Evolutionary conservation across 2,329 filamentous ascomycete species (phyloP), one percentile per base, ranked within the genome.

Genomic region (Cordyceps javanica): DNA sequence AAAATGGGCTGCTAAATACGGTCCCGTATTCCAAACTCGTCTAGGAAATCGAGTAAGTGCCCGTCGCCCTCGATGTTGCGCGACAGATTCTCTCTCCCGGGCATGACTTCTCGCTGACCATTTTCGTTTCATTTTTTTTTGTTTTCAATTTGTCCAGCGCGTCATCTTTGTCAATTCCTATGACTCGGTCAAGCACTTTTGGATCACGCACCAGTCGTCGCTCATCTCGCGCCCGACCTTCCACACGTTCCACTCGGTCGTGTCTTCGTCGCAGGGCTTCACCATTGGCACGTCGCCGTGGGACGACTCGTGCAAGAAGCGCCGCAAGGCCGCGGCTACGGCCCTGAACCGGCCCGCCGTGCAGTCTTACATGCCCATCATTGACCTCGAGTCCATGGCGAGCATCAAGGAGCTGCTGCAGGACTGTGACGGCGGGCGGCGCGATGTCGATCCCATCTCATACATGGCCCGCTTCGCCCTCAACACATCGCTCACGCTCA

Each of bases 271-370:
- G 0, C 87, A 91, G 63, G 89, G 89, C 6, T 89, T 91, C 70
- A 93, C 89, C 0, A 91, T 94, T 60, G 90, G 90, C 1, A 91
- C 89, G 0, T 91, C 88, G 0, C 89, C 90, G 0, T 94, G 89
- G 87, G 88, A 92, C 61, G 89, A 91, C 52, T 90, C 85, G 2
- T 90, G 88, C 73, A 93, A 92, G 70, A 77, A 79, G 25, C 81
- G 89, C 10, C 82, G 90, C 61, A 92, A 91, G 74, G 89, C 88
- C 0, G 89, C 89, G 1, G 89, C 87, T 4, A 91, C 89, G 5
- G 89, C 90, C 0, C 77, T 93, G 23, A 92, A 92, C 68, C 81
- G 87, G 0, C 88, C 89, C 0, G 85, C 89, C 0, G 82, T 89
- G 1, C 87, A 90, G 65, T 86, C 85, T 0, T 93, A 93, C 69